Base-by-base conservation (phyloP, 2,329 filamentous ascomycete genomes). In the Trichothecium sympodiale region DNA sequence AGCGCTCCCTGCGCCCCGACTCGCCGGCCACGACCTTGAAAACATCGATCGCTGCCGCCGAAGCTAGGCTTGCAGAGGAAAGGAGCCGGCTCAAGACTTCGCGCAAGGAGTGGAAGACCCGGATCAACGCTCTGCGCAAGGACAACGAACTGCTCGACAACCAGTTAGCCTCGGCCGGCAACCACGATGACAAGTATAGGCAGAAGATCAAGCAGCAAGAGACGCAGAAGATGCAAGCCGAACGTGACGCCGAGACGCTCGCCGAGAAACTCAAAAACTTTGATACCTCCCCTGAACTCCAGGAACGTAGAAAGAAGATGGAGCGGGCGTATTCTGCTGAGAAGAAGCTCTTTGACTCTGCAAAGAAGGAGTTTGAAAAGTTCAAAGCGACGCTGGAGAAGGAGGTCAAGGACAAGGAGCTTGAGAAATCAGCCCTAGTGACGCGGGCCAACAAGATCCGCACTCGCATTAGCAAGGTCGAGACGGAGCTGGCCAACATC, bases 11-110 rank as follows among this genome's bases (percentile, higher is more conserved):
- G 25, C 76, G 80, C 33, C 82, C 83, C 17, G 80, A 83, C 42
- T 88, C 83, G 10, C 83, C 83, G 3, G 77, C 76, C 8, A 84
- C 81, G 8, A 88, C 83, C 2, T 67, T 89, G 28, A 79, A 76
- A 53, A 83, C 81, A 20, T 86, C 83, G 2, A 85, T 88, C 46
- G 74, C 74, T 32, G 74, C 79, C 9, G 75, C 80, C 33, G 80
- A 87, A 50, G 66, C 71, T 39, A 83, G 80, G 54, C 65, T 87
- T 23, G 64, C 71, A 17, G 81, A 87, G 41, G 77, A 81, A 48
- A 79, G 76, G 46, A 68, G 72, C 40, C 73, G 74, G 35, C 70
- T 84, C 46, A 85, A 83, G 61, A 71, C 74, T 26, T 68, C 73
- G 41, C 79, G 81, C 42, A 84, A 83, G 54, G 83, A 88, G 40